These are phyloP conservation scores for Ambrosia hybrid DNA, from an alignment of 140 eudicot species.

Conservation along the genomic window DNA sequence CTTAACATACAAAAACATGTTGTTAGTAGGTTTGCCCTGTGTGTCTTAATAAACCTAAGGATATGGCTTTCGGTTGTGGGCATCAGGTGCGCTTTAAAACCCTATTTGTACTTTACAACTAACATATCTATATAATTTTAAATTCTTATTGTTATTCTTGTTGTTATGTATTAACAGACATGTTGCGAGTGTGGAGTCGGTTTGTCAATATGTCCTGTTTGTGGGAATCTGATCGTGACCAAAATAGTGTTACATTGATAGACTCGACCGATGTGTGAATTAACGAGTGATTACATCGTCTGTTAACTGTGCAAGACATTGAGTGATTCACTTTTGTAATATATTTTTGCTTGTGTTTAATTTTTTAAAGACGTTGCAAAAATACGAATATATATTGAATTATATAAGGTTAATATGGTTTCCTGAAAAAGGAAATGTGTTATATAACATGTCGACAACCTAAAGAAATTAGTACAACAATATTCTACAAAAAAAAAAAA, in stretches of 20 bases:
- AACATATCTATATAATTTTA: too few species aligned
- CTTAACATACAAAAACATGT: background rate
- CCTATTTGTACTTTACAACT: background rate
- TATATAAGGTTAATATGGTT: too few species aligned
- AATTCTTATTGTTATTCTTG: background rate
- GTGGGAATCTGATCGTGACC: constrained; percentile 44
- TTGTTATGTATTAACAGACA: constrained; percentile 37
- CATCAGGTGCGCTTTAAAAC: constrained; percentile 58
- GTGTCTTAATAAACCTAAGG: constrained; percentile 43
- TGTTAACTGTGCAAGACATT: background rate
- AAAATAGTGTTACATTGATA: constrained; percentile 46
- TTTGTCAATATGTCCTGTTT: constrained; percentile 51
- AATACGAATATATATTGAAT: too few species aligned
- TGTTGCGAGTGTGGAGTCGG: constrained; percentile 61
- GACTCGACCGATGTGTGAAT: background rate
- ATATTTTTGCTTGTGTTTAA: background rate
- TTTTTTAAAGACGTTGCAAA: background rate
- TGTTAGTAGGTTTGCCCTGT: constrained; percentile 50
- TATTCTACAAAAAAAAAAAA: too few species aligned
- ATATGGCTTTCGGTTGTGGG: constrained; percentile 76
- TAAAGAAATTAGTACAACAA: too few species aligned
- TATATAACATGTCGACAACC: too few species aligned
- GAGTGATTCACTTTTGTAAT: background rate
- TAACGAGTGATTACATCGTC: background rate
- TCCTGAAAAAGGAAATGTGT: too few species aligned